These are phyloP conservation scores for Trichophyton equinum DNA, from an alignment of 2,329 filamentous ascomycete genomes.

Conservation along the genomic window DNA sequence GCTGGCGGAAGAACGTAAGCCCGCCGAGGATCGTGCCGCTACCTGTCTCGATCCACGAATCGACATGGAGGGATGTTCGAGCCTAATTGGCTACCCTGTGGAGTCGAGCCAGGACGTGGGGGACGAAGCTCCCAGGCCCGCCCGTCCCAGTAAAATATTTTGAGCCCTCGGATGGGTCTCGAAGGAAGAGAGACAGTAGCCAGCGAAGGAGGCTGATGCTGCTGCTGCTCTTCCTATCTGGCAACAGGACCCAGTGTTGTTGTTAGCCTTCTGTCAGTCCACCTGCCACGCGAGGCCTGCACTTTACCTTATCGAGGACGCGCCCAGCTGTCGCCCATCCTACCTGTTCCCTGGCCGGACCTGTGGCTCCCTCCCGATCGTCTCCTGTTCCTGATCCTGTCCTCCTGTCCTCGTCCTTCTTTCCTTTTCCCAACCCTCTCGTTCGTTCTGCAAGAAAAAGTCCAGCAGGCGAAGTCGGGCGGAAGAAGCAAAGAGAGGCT, in stretches of 20 bases:
- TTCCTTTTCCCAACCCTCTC: no score
- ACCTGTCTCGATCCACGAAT: constrained; percentile 2
- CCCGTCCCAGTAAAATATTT: no score
- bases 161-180: no score
- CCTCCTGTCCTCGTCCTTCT: neutral
- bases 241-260: neutral
- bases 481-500: neutral
- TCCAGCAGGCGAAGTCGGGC: neutral
- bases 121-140: neutral
- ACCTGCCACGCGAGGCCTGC: neutral
- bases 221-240: no score
- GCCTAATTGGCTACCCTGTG: neutral
- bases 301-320: neutral
- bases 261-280: neutral
- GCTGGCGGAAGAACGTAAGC: neutral
- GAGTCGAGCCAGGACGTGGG: constrained; percentile 1
- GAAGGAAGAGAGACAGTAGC: no score
- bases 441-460: neutral
- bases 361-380: neutral
- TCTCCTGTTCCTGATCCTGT: neutral
- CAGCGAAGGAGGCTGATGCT: no score
- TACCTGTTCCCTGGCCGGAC: neutral
- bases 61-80: constrained; percentile 1
- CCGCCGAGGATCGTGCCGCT: constrained; percentile 1
- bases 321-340: neutral